Evolutionary conservation across 495 filamentous ascomycete species (phyloP), one percentile per base, ranked within the genome.

Genomic region (Penicillium cataractarum): DNA sequence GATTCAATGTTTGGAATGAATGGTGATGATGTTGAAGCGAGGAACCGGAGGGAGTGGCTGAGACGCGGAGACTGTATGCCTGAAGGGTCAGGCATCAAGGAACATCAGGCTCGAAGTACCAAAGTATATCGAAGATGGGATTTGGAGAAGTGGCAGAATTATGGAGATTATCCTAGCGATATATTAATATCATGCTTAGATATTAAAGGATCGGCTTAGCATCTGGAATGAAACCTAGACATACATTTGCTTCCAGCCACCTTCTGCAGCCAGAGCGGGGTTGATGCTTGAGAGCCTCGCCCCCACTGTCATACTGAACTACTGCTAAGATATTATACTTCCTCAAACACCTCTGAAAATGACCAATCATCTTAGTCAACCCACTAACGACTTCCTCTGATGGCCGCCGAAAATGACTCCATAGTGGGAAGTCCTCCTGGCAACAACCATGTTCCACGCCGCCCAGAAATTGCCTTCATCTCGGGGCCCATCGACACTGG

Each of bases 401-500:
- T 46, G 42, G 9, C 19, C 8, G 0, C 42, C 19, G 21, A 46
- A 22, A 22, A 3, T 2, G 19, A 24, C 21, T 9, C 13, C 21
- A 12, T 4, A 9, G 19, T 24, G 3, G 19, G 19, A 12, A 24
- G 21, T 46, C 2, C 21, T 46, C 19, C 42, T 24, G 10, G 19
- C 42, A 46, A 46, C 19, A 21, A 24, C 42, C 21, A 46, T 22
- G 3, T 5, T 46, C 2, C 42, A 24, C 19, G 42, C 21, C 19
- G 42, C 21, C 42, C 19, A 12, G 42, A 64, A 15, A 61, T 64
- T 21, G 70, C 72, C 9, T 75, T 73, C 62, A 73, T 75, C 35
- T 73, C 70, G 4, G 73, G 73, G n/a, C 73, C 73, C 4, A 62
- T 71, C 26, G 58, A 67, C 55, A 71, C 62, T 12, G 66, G 70